These are phyloP conservation scores for Rachicladosporium sp. DNA, from an alignment of 2,329 filamentous ascomycete species.

Conservation along the genomic window DNA sequence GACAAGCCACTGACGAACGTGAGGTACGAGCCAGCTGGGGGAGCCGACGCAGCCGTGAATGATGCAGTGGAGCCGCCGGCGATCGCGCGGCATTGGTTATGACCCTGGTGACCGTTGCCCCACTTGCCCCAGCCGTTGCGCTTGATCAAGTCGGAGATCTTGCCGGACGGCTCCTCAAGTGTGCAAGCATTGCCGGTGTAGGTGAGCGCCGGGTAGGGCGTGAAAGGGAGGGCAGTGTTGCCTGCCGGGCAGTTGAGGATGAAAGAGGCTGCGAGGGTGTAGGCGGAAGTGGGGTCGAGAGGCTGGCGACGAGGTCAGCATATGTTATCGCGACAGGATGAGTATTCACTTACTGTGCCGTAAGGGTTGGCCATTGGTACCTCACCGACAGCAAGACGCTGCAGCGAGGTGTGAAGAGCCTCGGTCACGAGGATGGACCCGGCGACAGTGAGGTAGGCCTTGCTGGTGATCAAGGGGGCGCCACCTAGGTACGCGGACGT, in stretches of 20 bases:
- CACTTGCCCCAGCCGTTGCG: not conserved
- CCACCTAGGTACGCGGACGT: constrained; percentile 50
- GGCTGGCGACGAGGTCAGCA: constrained; percentile 23
- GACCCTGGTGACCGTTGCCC: not conserved
- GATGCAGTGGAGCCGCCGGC: constrained; percentile 4
- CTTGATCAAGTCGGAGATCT: not conserved
- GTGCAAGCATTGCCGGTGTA: constrained; percentile 2
- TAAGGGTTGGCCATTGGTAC: constrained; percentile 47
- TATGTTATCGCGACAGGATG: too few relatives aligned
- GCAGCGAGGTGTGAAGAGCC: constrained; percentile 48
- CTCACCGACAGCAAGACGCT: constrained; percentile 36
- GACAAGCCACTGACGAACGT: constrained; percentile 11
- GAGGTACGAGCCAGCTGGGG: constrained; percentile 7
- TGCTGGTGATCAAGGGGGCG: constrained; percentile 44
- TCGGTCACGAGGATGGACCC: constrained; percentile 52
- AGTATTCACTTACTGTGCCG: constrained; percentile 29
- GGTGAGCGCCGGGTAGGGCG: constrained; percentile 24
- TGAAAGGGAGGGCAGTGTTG: constrained; percentile 47
- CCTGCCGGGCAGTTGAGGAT: constrained; percentile 44
- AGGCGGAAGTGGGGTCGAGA: constrained; percentile 46
- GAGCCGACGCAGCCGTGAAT: constrained; percentile 5
- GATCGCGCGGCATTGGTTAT: not conserved
- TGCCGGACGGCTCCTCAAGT: constrained; percentile 4
- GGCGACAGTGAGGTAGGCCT: constrained; percentile 48
- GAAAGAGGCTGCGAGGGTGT: constrained; percentile 52